phyloP scores from a whole-genome alignment of 2,329 filamentous ascomycete species.

The Colletotrichum paranaense region DNA sequence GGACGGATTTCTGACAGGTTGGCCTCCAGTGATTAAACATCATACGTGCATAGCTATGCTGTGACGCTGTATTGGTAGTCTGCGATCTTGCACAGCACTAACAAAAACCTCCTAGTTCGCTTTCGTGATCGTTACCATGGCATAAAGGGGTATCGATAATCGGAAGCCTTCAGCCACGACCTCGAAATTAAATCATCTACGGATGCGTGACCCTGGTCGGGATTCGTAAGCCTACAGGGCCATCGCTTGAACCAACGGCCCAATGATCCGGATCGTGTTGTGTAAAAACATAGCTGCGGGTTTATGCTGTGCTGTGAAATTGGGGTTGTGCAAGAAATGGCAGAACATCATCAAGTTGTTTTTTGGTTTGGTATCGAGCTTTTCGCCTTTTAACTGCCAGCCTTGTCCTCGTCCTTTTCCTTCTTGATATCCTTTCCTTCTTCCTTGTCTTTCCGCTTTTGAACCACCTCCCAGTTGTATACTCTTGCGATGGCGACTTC shows the following conservation, averaged over 20 bases:
- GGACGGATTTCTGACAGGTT: neutral
- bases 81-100: neutral
- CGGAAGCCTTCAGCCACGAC: neutral
- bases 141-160: neutral
- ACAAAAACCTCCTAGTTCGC: neutral
- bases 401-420: conserved; percentile 51
- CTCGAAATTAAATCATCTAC: conserved; percentile 5
- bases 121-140: neutral
- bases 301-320: neutral
- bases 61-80: neutral
- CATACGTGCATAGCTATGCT: neutral
- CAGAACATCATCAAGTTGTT: conserved; percentile 7
- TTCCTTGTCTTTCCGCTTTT: conserved; percentile 92
- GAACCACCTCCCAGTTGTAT: conserved; percentile 99
- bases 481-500: conserved; percentile 96
- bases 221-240: conserved; percentile 7
- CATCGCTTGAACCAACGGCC: neutral
- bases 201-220: neutral
- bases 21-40: neutral
- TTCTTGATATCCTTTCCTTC: conserved; percentile 60
- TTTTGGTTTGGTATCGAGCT: conserved; percentile 30
- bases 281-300: too few relatives aligned
- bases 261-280: neutral
- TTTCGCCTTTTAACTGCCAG: conserved; percentile 42
- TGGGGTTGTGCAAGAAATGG: neutral